These are phyloP conservation scores for Cyathus olla DNA, from an alignment of 1,284 basidiomycete species.

Conservation along the genomic window DNA sequence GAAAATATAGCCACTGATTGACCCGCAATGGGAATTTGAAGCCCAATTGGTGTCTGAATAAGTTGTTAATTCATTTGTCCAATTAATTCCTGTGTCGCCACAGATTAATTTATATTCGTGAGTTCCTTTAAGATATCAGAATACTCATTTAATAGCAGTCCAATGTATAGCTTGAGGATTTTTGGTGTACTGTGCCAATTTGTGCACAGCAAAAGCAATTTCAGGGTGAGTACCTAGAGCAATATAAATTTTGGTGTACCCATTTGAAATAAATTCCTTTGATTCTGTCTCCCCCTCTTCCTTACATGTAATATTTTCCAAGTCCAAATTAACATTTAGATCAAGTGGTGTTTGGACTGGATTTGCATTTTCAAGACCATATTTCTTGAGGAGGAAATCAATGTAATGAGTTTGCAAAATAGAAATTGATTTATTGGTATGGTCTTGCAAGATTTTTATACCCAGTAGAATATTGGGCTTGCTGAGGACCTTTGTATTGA, in stretches of 20 bases:
- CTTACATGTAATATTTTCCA: slow-evolving; percentile 1
- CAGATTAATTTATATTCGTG: background rate
- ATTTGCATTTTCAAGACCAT: slow-evolving; percentile 25
- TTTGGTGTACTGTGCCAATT: too few species aligned
- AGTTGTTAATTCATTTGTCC: background rate
- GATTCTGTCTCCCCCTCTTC: slow-evolving; percentile 1
- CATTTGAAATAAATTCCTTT: background rate
- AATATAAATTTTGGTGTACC: slow-evolving; percentile 33
- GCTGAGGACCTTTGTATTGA: slow-evolving; percentile 19
- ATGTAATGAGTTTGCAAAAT: slow-evolving; percentile 20
- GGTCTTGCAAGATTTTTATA: slow-evolving; percentile 17
- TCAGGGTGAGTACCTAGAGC: slow-evolving; percentile 41
- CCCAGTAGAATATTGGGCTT: slow-evolving; percentile 24
- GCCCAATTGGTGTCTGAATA: slow-evolving; percentile 3
- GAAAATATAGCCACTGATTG: slow-evolving; percentile 2
- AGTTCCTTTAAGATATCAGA: background rate
- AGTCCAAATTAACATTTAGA: slow-evolving; percentile 28
- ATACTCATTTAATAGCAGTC: too few species aligned
- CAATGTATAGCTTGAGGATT: too few species aligned
- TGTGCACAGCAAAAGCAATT: slow-evolving; percentile 26
- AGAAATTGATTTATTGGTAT: slow-evolving; percentile 9
- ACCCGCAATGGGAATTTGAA: background rate
- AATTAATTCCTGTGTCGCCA: background rate
- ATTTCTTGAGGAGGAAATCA: slow-evolving; percentile 20
- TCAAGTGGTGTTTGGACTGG: slow-evolving; percentile 34